A percentile compares a stretch with the other conserved stretches of the same genome.
These are phyloP conservation scores for Fusarium anguioides DNA, from an alignment of 2,329 filamentous ascomycete genomes.

Conservation along the genomic window DNA sequence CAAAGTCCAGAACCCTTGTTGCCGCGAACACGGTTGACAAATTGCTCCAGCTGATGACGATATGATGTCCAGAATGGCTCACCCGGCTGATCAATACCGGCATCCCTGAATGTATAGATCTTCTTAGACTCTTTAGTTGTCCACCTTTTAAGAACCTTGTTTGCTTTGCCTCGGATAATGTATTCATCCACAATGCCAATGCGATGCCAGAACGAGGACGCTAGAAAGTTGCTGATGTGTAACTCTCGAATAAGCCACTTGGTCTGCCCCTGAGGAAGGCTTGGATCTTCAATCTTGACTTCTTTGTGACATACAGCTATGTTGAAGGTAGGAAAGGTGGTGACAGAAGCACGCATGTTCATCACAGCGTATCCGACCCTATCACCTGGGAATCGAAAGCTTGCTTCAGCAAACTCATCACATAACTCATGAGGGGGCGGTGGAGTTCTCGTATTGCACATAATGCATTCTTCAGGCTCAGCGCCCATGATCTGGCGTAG, in stretches of 20 bases:
- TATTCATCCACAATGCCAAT: neutral
- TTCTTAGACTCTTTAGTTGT: neutral
- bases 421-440: neutral
- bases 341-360: neutral
- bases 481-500: neutral
- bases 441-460: neutral
- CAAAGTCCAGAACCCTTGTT: neutral
- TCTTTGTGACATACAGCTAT: neutral
- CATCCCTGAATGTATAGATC: neutral
- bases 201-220: neutral
- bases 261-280: neutral
- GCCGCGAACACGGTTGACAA: neutral
- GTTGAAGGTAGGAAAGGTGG: neutral
- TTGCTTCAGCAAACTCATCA: neutral
- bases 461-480: neutral
- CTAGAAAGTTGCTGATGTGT: neutral
- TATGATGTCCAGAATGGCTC: neutral
- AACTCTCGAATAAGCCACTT: neutral
- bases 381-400: neutral
- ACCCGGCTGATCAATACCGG: accelerated
- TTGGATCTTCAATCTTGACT: accelerated
- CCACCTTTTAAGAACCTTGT: neutral
- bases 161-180: neutral
- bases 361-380: neutral
- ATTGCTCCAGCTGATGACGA: neutral